Conservation (phyloP, 78 protist genomes). For the Dictyostelium purpureum region DNA sequence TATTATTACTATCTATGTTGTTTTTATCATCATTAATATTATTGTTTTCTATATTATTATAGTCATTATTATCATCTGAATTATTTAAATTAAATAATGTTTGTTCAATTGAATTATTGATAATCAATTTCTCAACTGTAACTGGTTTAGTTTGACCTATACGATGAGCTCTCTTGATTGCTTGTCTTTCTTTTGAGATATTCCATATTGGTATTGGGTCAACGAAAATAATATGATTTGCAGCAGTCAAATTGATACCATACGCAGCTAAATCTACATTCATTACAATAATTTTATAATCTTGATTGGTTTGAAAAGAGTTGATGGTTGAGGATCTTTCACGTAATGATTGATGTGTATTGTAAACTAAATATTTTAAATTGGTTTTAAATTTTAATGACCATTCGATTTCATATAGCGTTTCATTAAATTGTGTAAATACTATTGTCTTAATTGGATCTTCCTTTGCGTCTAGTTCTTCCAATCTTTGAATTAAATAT, state of each 20-base stretch:
- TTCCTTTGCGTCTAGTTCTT: background rate
- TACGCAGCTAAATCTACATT: conserved; percentile 63
- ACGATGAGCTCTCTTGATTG: conserved; percentile 83
- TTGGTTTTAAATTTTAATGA: background rate
- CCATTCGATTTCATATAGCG: background rate
- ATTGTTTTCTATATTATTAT: background rate
- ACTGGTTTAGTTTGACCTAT: conserved; percentile 74
- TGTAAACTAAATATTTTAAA: background rate
- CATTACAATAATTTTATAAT: conserved; percentile 64
- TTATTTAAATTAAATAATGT: background rate
- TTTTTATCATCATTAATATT: too few relatives aligned
- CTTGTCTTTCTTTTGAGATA: conserved; percentile 72
- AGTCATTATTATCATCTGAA: background rate
- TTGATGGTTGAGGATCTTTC: conserved; percentile 11
- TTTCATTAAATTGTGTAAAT: conserved; percentile 66
- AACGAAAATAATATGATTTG: conserved; percentile 66
- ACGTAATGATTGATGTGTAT: background rate
- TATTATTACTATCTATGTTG: background rate
- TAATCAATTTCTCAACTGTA: conserved; percentile 48
- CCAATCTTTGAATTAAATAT: conserved; percentile 13
- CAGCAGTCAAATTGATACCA: conserved; percentile 75
- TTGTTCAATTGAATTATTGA: conserved; percentile 16
- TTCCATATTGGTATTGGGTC: conserved; percentile 75
- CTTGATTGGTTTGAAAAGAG: conserved; percentile 31
- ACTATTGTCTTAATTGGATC: conserved; percentile 15